Evolutionary conservation across 352 stramenopile species (phyloP), one percentile per base, ranked within the genome.

Genomic region (Pythium sp.): DNA sequence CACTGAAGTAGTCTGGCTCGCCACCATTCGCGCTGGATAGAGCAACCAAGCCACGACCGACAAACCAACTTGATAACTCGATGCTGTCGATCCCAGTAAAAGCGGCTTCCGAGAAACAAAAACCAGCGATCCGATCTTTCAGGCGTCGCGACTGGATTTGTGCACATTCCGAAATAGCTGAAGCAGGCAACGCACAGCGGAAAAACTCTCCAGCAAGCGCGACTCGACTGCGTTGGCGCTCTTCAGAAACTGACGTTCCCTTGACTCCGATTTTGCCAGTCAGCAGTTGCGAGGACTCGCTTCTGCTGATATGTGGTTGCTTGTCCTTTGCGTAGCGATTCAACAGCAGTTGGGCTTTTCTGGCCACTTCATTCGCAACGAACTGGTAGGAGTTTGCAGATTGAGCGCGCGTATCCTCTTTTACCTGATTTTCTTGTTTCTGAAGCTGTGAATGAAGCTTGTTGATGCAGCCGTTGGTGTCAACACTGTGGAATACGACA

Each of bases 391-490:
- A 74, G 20, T 58, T 69, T 14, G 58, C 58, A 34, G 58, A n/a
- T 46, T 69, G 51, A 38, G 46, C 58, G 15, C 7, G 32, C 20
- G 2, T 2, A 55, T 54, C 36, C 22, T 53, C 36, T 34, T 58
- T 22, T 54, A 24, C 20, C 12, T 74, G 32, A 4, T 26, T 41
- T 8, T 67, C 65, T 55, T 78, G 67, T 20, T 68, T 49, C 12
- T 65, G 61, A 30, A 89, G 60, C 64, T 74, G 32, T 15, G 67
- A 34, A 36, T 86, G 70, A 20, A 90, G 71, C 6, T 72, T 70
- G n/a, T 67, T 74, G 22, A 87, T 76, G 53, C 70, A 81, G 7
- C 66, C 64, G 54, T 69, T 72, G 43, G 75, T 64, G 41, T 90
- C 79, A 9, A 58, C 67, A 54, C 66, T 76, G 30, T 77, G 75